Conservation (phyloP, 2,329 filamentous ascomycete genomes). For the Nigrospora oryzae region DNA sequence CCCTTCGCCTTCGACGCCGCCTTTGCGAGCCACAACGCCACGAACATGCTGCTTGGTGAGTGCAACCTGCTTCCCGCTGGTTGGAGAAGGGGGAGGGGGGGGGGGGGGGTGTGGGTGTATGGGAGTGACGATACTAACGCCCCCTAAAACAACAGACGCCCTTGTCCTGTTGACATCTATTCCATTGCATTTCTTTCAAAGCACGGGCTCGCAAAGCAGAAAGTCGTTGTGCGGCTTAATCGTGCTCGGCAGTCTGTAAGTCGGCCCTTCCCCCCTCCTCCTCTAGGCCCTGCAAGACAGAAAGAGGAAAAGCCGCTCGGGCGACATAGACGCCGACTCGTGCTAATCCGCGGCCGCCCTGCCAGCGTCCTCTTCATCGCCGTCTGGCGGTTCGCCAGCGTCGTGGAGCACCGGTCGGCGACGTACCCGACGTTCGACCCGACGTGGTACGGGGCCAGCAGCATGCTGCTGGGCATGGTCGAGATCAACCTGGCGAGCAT, state of each 20-base stretch:
- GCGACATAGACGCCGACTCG: too few relatives aligned
- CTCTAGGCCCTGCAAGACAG: too few relatives aligned
- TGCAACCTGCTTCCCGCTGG: constrained; percentile 10
- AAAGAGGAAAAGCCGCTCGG: too few relatives aligned
- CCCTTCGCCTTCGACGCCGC: constrained; percentile 14
- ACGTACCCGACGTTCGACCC: constrained; percentile 20
- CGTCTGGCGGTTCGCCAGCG: constrained; percentile 16
- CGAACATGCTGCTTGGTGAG: constrained; percentile 21
- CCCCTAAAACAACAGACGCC: constrained; percentile 20
- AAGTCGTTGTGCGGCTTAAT: constrained; percentile 7
- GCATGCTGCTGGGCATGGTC: constrained; percentile 9
- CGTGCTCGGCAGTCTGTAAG: constrained; percentile 6
- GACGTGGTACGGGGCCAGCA: constrained; percentile 16
- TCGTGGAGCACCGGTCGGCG: constrained; percentile 14
- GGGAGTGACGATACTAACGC: not conserved
- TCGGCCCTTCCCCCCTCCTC: too few relatives aligned
- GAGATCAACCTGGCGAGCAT: constrained; percentile 12
- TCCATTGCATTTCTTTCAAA: constrained; percentile 16
- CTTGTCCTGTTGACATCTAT: constrained; percentile 20
- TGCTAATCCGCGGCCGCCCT: too few relatives aligned
- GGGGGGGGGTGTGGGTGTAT: too few relatives aligned
- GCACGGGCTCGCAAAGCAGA: constrained; percentile 5
- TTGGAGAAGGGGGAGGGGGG: not conserved
- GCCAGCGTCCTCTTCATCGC: constrained; percentile 9
- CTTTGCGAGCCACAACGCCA: constrained; percentile 18